Percentiles rank a stretch among this genome's conserved stretches.
Evolutionary conservation across 2,329 filamentous ascomycete species (phyloP).

Genomic region (Metarhizium sp.): DNA sequence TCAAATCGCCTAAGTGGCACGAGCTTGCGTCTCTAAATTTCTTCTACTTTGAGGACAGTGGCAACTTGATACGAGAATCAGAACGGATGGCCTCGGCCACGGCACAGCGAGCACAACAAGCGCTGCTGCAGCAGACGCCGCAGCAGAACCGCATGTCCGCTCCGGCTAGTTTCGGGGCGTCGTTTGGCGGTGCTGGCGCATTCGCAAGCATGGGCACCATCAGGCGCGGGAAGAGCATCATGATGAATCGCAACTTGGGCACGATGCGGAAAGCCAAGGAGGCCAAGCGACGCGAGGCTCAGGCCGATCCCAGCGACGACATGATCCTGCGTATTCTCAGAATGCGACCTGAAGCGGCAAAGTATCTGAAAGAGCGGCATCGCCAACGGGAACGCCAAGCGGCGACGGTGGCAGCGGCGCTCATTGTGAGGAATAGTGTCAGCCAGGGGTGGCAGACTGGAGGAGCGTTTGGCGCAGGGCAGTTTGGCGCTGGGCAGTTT

Average conservation of each 20-base stretch:
- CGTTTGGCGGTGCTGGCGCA: conserved; percentile 23
- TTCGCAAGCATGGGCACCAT: conserved; percentile 63
- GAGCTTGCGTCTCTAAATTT: conserved; percentile 94
- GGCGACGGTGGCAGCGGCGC: conserved; percentile 80
- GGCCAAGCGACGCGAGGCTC: conserved; percentile 88
- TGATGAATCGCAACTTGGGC: conserved; percentile 88
- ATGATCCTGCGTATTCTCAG: conserved; percentile 93
- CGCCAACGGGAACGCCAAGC: conserved; percentile 90
- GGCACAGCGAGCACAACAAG: conserved; percentile 63
- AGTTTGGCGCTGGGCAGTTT: conserved; percentile 29
- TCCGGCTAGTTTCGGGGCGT: conserved; percentile 38
- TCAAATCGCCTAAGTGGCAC: conserved; percentile 97
- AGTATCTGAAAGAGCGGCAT: conserved; percentile 82
- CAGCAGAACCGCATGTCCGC: conserved; percentile 60
- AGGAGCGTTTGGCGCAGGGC: conserved; percentile 23
- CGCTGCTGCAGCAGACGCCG: conserved; percentile 39
- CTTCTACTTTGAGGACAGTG: conserved; percentile 93
- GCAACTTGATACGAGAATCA: conserved; percentile 86
- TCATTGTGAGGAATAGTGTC: conserved; percentile 90
- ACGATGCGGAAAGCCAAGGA: conserved; percentile 96
- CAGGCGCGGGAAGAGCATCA: conserved; percentile 66
- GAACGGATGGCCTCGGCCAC: conserved; percentile 91
- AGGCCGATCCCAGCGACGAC: conserved; percentile 94
- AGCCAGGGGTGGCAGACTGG: conserved; percentile 42
- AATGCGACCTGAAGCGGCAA: conserved; percentile 84